Evolutionary conservation across 106 monocot genomes (phyloP), one percentile per base, ranked within the genome.

Genomic region (Dendrobium catenatum): DNA sequence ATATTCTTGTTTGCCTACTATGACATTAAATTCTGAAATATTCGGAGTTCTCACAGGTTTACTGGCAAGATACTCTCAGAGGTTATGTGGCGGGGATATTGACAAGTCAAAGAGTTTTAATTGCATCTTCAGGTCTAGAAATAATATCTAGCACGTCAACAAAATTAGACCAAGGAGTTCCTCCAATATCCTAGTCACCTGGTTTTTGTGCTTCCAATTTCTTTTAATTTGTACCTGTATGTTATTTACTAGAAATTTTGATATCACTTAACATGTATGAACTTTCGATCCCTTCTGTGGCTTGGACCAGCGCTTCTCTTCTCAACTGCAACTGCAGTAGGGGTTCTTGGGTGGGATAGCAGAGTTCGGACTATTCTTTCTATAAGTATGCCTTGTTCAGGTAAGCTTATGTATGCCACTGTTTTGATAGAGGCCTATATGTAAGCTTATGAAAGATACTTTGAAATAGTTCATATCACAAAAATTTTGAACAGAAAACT

Each of bases 311-410:
- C 98, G 27, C 95, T 99, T 86, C 79, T 99, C 67, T 99, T 99
- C 87, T 95, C 95, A n/a, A 93, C 82, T 87, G 91, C 95, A 83
- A 90, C 91, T 86, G 88, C 88, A 82, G 87, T 95, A 73, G 86
- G 90, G 84, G 79, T 95, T 83, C 95, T 99, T 81, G 98, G 95
- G 74, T 99, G 98, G 98, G 98, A 99, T 81, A 93, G 85, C 86
- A 91, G 82, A 86, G 87, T 95, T 54, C 89, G 98, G 24, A 89
- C 91, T 0, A 83, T 99, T 83, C 88, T 99, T 49, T 99, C 98
- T 31, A 91, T 84, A 44, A 90, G 90, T 73, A 84, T 99, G 83
- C 98, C 98, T 2, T 90, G 80, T 84, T 93, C 93, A 68, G 89
- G 95, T 95, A 47, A 42, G 82, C 4, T 0, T 49, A 26, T 76